Conservation (phyloP, 2,329 filamentous ascomycete genomes). For the Thermoascus crustaceus region DNA sequence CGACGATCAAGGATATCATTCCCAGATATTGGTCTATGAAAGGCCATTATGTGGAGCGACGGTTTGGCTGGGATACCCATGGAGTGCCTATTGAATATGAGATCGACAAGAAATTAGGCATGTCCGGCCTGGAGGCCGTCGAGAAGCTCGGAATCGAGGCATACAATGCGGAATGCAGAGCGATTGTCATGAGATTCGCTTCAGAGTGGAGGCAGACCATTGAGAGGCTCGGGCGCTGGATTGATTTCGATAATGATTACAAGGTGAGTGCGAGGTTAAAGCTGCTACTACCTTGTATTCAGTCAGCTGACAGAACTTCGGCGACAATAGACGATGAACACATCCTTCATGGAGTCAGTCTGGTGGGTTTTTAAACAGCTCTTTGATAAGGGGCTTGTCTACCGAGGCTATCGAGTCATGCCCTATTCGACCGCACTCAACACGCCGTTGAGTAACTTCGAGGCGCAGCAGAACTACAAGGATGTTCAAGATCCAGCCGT, state of each 20-base stretch:
- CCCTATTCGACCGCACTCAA: slow-evolving; percentile 87
- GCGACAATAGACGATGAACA: slow-evolving; percentile 67
- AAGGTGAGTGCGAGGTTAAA: too few species aligned
- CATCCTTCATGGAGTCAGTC: slow-evolving; percentile 88
- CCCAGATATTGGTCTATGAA: slow-evolving; percentile 98
- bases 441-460: slow-evolving; percentile 86
- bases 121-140: slow-evolving; percentile 80
- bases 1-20: slow-evolving; percentile 95
- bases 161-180: slow-evolving; percentile 85
- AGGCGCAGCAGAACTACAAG: slow-evolving; percentile 91
- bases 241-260: slow-evolving; percentile 96
- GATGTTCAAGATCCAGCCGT: slow-evolving; percentile 86
- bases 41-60: slow-evolving; percentile 80
- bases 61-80: slow-evolving; percentile 94
- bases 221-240: slow-evolving; percentile 85
- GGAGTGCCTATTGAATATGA: slow-evolving; percentile 93
- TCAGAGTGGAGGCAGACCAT: slow-evolving; percentile 82
- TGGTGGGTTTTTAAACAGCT: slow-evolving; percentile 98
- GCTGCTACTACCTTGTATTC: slow-evolving; percentile 1
- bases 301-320: slow-evolving; percentile 8
- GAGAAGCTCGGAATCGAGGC: slow-evolving; percentile 75
- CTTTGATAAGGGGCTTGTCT: slow-evolving; percentile 82
- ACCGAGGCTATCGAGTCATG: slow-evolving; percentile 87
- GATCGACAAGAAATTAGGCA: slow-evolving; percentile 91
- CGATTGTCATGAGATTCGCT: slow-evolving; percentile 88